Evolutionary conservation across 2,329 filamentous ascomycete species (phyloP), one percentile per base, ranked within the genome.

Genomic region (Paraphoma sp.): DNA sequence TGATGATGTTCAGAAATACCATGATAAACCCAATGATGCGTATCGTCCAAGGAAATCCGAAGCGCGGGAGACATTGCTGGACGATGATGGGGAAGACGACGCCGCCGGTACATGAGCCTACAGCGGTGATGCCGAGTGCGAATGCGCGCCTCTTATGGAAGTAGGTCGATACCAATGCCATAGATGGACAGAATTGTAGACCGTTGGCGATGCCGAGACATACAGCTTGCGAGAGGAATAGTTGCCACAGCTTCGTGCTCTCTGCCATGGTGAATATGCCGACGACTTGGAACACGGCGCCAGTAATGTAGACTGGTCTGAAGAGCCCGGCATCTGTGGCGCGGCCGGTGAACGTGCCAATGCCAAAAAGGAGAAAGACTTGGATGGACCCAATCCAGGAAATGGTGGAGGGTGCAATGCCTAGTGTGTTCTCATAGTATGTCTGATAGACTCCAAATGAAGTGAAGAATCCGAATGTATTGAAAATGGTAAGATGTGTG

Each of bases 21-120:
- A 86, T 84, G 28, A 90, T 80, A 51, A 90, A 83, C 0, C 85
- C 87, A 46, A 89, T 80, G 1, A 84, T 83, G 0, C 87, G 79
- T 38, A 88, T 82, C 0, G 87, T 87, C 86, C 87, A 89, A 0
- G 80, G 79, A 64, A 89, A 90, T n/a, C 71, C 72, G 18, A 73
- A 38, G 11, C 51, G 62, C 23, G 69, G 69, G 10, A 74, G 54
- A 28, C 68, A 72, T 51, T 72, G 67, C 51, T 72, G 68, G 12
- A 68, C 71, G 28, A 74, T 68, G n/a, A 73, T 56, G 17, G 72
- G 72, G 29, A 73, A 73, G 1, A 75, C 54, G 10, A 75, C 59
- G 16, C 72, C 72, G 6, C 71, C 72, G 4, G 70, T 70, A 17
- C 65, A 69, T 8, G 65, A 64, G 9, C 72, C 72, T 3, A 70